phyloP scores from a whole-genome alignment of 805 yeast species.

The Tetrapisispora iriomotensis region DNA sequence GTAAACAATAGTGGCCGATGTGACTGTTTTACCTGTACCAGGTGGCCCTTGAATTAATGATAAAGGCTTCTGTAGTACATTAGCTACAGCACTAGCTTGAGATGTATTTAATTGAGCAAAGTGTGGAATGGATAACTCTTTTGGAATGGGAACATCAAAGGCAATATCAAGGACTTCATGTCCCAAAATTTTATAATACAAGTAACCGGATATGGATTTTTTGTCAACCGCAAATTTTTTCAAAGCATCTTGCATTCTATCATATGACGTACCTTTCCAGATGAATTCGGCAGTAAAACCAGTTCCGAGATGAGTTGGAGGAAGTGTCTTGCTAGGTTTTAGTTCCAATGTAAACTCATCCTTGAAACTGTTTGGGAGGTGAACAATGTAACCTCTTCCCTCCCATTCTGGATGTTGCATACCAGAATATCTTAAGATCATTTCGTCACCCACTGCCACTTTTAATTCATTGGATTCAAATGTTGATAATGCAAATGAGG shows the following conservation, averaged over 20 bases:
- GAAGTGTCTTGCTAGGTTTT: conserved; percentile 30
- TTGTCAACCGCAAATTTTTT: conserved; percentile 59
- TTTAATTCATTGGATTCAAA: conserved; percentile 55
- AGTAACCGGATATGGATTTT: conserved; percentile 58
- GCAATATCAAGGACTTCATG: conserved; percentile 59
- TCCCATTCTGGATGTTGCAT: conserved; percentile 56
- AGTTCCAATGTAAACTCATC: conserved; percentile 70
- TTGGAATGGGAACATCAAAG: conserved; percentile 54
- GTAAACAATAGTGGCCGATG: conserved; percentile 79
- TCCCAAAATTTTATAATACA: conserved; percentile 73
- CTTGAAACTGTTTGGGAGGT: conserved; percentile 54
- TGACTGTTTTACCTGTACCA: conserved; percentile 92
- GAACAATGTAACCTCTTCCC: conserved; percentile 59
- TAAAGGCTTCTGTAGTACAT: conserved; percentile 60
- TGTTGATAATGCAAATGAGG: conserved; percentile 57
- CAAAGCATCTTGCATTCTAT: conserved; percentile 76
- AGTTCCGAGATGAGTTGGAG: conserved; percentile 47
- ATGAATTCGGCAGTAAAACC: conserved; percentile 79
- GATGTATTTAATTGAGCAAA: conserved; percentile 64
- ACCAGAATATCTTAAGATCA: conserved; percentile 57
- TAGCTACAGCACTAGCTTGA: conserved; percentile 66
- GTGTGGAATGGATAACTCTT: conserved; percentile 51
- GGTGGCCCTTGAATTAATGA: conserved; percentile 93
- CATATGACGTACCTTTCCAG: conserved; percentile 80
- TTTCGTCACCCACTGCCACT: conserved; percentile 79